These are phyloP conservation scores for Dipteronia sinensis DNA, from an alignment of 345 rosid genomes.

Conservation along the genomic window DNA sequence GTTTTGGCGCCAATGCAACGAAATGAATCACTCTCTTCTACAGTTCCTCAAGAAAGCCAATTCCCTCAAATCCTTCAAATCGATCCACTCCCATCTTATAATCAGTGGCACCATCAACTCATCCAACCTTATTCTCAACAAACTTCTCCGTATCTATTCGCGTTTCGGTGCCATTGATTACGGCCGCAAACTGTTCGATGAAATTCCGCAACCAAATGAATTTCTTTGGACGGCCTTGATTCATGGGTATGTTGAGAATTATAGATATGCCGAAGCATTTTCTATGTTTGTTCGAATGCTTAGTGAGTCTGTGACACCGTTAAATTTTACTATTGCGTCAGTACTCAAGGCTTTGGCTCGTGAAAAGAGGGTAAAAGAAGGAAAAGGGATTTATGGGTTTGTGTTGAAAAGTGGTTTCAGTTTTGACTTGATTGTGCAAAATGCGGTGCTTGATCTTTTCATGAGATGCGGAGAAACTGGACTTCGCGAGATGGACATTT, in stretches of 20 bases:
- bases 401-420: conserved; percentile 30
- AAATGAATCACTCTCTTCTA: conserved; percentile 21
- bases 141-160: conserved; percentile 13
- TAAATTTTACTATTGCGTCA: conserved; percentile 30
- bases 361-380: conserved; percentile 22
- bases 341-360: conserved; percentile 29
- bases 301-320: conserved; percentile 15
- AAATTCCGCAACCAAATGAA: conserved; percentile 37
- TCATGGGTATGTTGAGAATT: conserved; percentile 30
- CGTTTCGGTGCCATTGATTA: conserved; percentile 16
- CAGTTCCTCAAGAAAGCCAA: conserved; percentile 14
- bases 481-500: conserved; percentile 25
- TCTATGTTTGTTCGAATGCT: conserved; percentile 20
- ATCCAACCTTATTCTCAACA: conserved; percentile 28
- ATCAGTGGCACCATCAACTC: conserved; percentile 1
- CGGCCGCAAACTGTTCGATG: conserved; percentile 34
- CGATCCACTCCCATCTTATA: conserved; percentile 22
- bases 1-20: conserved; percentile 18
- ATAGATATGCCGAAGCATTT: conserved; percentile 16
- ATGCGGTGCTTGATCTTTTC: conserved; percentile 30
- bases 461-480: conserved; percentile 36
- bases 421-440: conserved; percentile 28
- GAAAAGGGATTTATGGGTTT: conserved; percentile 23
- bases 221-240: conserved; percentile 37
- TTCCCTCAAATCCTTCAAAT: conserved; percentile 21